These are phyloP conservation scores for Anacardium occidentale DNA, from an alignment of 345 rosid genomes.

Conservation along the genomic window DNA sequence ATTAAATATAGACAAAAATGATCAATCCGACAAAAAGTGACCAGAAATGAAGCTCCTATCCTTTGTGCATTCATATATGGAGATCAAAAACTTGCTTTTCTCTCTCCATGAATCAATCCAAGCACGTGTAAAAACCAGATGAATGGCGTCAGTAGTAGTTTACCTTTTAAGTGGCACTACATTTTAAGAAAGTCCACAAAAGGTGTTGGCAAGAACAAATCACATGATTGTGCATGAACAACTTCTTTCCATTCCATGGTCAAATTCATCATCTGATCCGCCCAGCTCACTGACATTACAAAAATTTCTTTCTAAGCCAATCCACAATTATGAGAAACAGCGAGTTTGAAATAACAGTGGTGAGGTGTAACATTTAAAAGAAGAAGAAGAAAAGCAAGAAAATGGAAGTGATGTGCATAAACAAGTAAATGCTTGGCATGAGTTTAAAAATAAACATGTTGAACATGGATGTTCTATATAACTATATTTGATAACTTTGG, in stretches of 20 bases:
- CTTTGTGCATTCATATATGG: conserved; percentile 7
- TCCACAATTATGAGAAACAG: not conserved
- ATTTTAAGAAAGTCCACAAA: not conserved
- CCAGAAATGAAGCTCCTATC: conserved; percentile 20
- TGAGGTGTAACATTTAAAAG: too few species aligned
- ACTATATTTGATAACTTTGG: not conserved
- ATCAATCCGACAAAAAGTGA: conserved; percentile 28
- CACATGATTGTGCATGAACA: conserved; percentile 70
- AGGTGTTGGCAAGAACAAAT: conserved; percentile 14
- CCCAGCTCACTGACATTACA: conserved; percentile 54
- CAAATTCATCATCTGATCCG: conserved; percentile 59
- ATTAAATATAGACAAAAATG: conserved; percentile 36
- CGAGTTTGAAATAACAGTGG: too few species aligned
- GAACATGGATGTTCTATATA: not conserved
- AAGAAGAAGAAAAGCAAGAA: not conserved
- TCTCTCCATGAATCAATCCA: conserved; percentile 12
- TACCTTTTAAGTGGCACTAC: conserved; percentile 6
- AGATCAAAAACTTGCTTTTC: conserved; percentile 19
- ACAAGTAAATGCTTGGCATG: not conserved
- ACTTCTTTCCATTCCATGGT: conserved; percentile 48
- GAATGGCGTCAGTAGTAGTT: conserved; percentile 18
- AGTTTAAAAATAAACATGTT: not conserved
- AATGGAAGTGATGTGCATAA: not conserved
- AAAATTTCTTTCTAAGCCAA: conserved; percentile 25
- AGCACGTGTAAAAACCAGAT: conserved; percentile 17